phyloP scores from a whole-genome alignment of 345 rosid species.

The Gossypium arboreum region DNA sequence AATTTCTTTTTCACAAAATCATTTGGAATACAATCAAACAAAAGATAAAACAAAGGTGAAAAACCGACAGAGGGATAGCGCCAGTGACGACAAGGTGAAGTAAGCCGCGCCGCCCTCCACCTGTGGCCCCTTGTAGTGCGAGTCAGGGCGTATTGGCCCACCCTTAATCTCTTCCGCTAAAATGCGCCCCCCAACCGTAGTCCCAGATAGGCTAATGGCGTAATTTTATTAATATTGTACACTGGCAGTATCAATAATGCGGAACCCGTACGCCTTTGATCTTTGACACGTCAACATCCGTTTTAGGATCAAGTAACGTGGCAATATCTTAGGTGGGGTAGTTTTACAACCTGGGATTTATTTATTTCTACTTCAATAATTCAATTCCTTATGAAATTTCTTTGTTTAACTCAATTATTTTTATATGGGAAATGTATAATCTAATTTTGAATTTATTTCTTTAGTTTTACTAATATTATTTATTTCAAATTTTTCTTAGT shows the following conservation, averaged over 20 bases:
- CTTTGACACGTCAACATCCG: conserved; percentile 4
- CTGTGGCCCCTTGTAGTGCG: conserved; percentile 1
- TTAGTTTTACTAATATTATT: too few relatives aligned
- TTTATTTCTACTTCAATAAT: neutral
- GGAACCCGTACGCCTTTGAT: neutral
- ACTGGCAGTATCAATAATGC: neutral
- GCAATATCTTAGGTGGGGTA: conserved; percentile 7
- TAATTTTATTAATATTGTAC: neutral
- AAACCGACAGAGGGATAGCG: neutral
- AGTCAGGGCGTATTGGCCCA: conserved; percentile 1
- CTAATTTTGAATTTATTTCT: too few relatives aligned
- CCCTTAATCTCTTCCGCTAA: neutral
- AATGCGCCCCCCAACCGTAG: neutral
- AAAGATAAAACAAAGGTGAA: neutral
- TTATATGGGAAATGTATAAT: too few relatives aligned
- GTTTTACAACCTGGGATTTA: neutral
- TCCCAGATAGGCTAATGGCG: neutral
- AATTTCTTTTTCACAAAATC: too few relatives aligned
- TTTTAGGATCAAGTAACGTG: neutral
- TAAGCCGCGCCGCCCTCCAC: conserved; percentile 19
- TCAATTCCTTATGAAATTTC: neutral
- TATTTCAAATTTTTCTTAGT: too few relatives aligned
- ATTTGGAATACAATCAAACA: neutral
- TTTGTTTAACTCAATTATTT: too few relatives aligned
- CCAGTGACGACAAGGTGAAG: conserved; percentile 16